phyloP scores from a whole-genome alignment of 2,329 filamentous ascomycete species.

The Alternaria atra region DNA sequence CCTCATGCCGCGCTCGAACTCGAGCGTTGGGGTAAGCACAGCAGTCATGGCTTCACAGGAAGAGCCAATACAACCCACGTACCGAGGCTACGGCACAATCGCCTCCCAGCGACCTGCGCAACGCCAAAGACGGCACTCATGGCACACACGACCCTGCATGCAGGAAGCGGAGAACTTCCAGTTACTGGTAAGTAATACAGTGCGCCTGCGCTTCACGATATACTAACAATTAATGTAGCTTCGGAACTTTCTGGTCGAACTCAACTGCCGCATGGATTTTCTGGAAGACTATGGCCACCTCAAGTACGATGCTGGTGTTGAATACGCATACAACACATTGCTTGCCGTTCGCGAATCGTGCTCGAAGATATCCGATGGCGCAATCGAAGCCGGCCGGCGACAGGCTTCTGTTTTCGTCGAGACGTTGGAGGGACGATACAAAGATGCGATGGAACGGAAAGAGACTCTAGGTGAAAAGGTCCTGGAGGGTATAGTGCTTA shows the following conservation, averaged over 20 bases:
- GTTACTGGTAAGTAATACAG: slow-evolving; percentile 44
- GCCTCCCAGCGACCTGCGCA: slow-evolving; percentile 29
- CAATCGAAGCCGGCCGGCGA: slow-evolving; percentile 85
- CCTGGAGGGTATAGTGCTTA: slow-evolving; percentile 82
- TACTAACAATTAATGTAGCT: slow-evolving; percentile 60
- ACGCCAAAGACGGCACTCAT: slow-evolving; percentile 57
- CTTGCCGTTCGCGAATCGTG: slow-evolving; percentile 88
- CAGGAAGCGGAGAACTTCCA: slow-evolving; percentile 60
- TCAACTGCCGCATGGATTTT: slow-evolving; percentile 86
- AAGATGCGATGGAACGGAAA: slow-evolving; percentile 83
- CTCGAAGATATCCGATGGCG: slow-evolving; percentile 86
- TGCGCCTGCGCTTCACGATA: not conserved
- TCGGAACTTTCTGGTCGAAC: slow-evolving; percentile 82
- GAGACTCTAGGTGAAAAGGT: slow-evolving; percentile 93
- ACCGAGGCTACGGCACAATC: slow-evolving; percentile 50
- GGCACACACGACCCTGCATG: slow-evolving; percentile 56
- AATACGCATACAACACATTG: slow-evolving; percentile 84
- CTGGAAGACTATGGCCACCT: slow-evolving; percentile 88
- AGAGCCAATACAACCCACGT: slow-evolving; percentile 51
- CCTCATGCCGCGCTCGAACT: slow-evolving; percentile 35
- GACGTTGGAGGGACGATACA: slow-evolving; percentile 86
- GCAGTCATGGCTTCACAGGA: slow-evolving; percentile 53
- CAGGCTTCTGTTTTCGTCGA: slow-evolving; percentile 90
- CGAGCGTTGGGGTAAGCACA: slow-evolving; percentile 37
- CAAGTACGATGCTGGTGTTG: slow-evolving; percentile 82